Percentiles rank a stretch among this genome's conserved stretches.
phyloP scores from a whole-genome alignment of 2,329 filamentous ascomycete genomes.

The Nemania bipapillata region DNA sequence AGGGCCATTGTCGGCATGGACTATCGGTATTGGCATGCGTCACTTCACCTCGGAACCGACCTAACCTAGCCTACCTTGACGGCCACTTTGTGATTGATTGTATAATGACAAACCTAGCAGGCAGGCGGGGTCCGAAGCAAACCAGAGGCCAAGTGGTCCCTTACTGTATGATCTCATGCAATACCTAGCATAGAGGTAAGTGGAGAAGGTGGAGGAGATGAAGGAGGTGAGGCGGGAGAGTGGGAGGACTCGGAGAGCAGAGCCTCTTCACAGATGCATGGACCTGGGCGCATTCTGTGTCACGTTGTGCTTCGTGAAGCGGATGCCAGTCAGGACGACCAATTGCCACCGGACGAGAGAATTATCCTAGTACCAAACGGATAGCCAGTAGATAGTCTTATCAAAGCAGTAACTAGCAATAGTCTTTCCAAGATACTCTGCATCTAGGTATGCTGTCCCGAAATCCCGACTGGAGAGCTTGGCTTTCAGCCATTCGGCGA shows the following conservation, averaged over 20 bases:
- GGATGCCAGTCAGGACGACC: background rate
- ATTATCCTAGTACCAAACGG: background rate
- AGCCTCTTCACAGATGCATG: constrained; percentile 1
- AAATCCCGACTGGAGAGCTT: background rate
- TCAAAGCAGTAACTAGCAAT: background rate
- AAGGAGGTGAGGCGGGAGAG: constrained; percentile 4
- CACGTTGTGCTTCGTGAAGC: constrained; percentile 9
- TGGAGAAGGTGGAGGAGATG: constrained; percentile 19
- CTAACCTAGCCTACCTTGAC: background rate
- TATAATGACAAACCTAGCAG: constrained; percentile 4
- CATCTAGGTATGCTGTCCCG: background rate
- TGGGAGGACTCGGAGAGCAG: no score
- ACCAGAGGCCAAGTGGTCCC: background rate
- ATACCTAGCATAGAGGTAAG: no score
- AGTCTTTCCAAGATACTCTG: background rate
- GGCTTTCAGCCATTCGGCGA: background rate
- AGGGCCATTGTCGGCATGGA: background rate
- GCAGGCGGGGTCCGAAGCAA: constrained; percentile 9
- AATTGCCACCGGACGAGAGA: background rate
- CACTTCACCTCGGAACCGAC: background rate
- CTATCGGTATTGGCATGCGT: constrained; percentile 12
- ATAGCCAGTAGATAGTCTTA: background rate
- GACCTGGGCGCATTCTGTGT: background rate
- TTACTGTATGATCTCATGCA: background rate
- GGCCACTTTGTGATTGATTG: background rate